Evolutionary conservation across 202 grass and related monocot genomes (phyloP), one percentile per base, ranked within the genome.

Genomic region (Schoenoplectus triqueter): DNA sequence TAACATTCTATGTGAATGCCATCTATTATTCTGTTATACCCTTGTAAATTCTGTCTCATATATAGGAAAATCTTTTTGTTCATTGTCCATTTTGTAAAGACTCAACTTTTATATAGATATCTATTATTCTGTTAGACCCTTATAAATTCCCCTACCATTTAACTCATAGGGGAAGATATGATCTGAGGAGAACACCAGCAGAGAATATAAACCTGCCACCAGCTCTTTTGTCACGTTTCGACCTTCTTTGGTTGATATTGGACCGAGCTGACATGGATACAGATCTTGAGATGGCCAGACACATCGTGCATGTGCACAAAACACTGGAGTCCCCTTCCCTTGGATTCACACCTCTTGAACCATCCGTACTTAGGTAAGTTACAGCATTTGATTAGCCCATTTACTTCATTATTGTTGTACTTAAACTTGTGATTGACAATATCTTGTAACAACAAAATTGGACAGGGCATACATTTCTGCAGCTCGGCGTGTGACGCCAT

Each of bases 121-220:
- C 39, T 31, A 31, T 31, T 31, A 31, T 31, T 31, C 31, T 31
- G 31, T 31, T 31, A 31, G 31, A 31, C 31, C 31, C 31, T 31
- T 3, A 59, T 59, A n/a, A 59, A 59, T 4, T 14, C 3, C 13
- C 15, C 56, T 18, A 61, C 14, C 14, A 44, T 78, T 77, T 49
- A 9, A 67, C 65, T 86, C 79, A 83, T 79, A 99, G 97, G 97
- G 97, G 97, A 90, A 96, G 97, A 84, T 99, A 99, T 2, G 97
- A 99, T 85, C 85, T 99, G 87, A 88, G 97, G 69, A 97, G 97
- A 89, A 97, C 97, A 61, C 97, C 97, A 86, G 97, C 97, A 78
- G 97, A 99, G 86, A 99, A 99, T 69, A 99, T 99, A 64, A 99
- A 99, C 88, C 97, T 99, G 66, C 97, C 97, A 87, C 97, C 97